A percentile compares a stretch with the other conserved stretches of the same genome.
These are phyloP conservation scores for Colletotrichum scovillei DNA, from an alignment of 2,329 filamentous ascomycete genomes.

Conservation along the genomic window DNA sequence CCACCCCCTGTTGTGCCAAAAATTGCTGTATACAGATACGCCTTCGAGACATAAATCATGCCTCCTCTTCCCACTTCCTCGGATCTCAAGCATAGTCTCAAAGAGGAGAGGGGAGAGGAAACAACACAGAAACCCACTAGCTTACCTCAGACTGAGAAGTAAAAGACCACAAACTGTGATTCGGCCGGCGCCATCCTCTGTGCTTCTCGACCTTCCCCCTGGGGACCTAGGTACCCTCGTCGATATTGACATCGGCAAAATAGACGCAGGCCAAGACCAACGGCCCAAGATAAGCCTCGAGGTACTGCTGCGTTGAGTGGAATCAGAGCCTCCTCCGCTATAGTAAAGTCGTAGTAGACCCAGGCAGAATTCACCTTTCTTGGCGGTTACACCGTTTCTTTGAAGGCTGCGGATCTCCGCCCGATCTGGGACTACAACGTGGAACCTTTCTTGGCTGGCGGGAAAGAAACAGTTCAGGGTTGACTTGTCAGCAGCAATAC, in stretches of 20 bases:
- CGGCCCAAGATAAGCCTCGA: conserved; percentile 6
- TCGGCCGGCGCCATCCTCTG: neutral
- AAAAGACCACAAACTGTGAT: neutral
- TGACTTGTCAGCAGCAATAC: neutral
- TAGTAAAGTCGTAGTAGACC: neutral
- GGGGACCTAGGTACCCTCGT: neutral
- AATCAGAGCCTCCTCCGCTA: neutral
- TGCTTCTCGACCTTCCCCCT: too few species aligned
- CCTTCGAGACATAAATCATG: neutral
- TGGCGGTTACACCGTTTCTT: conserved; percentile 14
- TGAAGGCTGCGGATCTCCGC: conserved; percentile 11
- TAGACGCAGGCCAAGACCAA: conserved; percentile 17
- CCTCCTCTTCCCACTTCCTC: too few species aligned
- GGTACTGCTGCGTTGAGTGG: neutral
- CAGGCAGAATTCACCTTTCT: neutral
- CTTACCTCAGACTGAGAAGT: neutral
- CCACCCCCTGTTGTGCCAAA: neutral
- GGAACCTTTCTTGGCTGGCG: conserved; percentile 5
- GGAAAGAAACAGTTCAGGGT: neutral
- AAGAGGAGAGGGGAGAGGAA: neutral
- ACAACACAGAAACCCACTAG: neutral
- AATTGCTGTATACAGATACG: neutral
- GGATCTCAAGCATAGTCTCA: neutral
- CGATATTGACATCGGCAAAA: neutral
- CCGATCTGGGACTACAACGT: conserved; percentile 18